A percentile compares a stretch with the other conserved stretches of the same genome.
phyloP scores from a whole-genome alignment of 371 early-diverging fungal species.

The Mucor mucedo region DNA sequence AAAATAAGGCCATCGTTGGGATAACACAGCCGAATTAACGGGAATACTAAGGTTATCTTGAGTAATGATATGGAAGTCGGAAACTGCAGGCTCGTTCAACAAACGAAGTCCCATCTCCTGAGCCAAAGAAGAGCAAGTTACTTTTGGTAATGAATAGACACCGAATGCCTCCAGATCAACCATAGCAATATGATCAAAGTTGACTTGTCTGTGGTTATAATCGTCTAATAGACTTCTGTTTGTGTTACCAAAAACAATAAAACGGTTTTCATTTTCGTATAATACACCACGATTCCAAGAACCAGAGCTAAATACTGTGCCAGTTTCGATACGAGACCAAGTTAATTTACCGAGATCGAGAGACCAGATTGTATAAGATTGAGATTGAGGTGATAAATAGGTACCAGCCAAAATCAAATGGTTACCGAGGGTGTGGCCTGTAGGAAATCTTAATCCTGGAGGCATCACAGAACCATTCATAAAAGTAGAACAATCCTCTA shows the following conservation, averaged over 20 bases:
- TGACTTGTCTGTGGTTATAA: conserved; percentile 77
- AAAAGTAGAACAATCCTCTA: conserved; percentile 20
- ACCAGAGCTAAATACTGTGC: conserved; percentile 66
- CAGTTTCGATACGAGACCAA: conserved; percentile 78
- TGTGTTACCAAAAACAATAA: conserved; percentile 77
- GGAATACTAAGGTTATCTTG: conserved; percentile 61
- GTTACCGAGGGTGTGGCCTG: conserved; percentile 72
- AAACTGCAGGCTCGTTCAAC: conserved; percentile 62
- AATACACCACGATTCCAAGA: conserved; percentile 84
- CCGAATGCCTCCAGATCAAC: conserved; percentile 76
- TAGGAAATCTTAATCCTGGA: conserved; percentile 82
- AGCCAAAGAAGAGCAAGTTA: conserved; percentile 51
- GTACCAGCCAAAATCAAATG: conserved; percentile 79
- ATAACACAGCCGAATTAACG: conserved; percentile 71
- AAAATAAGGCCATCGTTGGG: conserved; percentile 73
- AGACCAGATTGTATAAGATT: conserved; percentile 76
- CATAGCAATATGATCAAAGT: conserved; percentile 68
- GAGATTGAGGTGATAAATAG: conserved; percentile 64
- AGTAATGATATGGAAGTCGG: conserved; percentile 64
- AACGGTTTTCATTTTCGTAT: conserved; percentile 64
- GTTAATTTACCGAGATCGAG: conserved; percentile 65
- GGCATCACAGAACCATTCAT: conserved; percentile 68
- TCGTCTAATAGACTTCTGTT: conserved; percentile 72
- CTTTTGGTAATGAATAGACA: conserved; percentile 51
- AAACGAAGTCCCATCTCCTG: conserved; percentile 67